A percentile compares a stretch with the other conserved stretches of the same genome.
phyloP scores from a whole-genome alignment of 1,284 basidiomycete genomes.

The Nidula niveotomentosa region DNA sequence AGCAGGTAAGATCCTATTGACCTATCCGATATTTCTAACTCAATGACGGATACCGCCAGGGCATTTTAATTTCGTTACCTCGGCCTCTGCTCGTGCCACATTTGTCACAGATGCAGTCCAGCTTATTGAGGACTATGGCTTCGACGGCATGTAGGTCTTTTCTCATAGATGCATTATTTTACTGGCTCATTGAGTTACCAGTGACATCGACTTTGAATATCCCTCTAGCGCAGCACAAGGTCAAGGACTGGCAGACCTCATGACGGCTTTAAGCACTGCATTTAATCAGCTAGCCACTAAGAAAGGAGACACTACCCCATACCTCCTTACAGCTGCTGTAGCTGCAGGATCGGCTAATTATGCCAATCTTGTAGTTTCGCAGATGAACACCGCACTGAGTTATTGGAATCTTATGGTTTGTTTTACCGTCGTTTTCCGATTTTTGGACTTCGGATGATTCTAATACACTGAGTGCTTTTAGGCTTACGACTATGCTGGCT shows the following conservation, averaged over 20 bases:
- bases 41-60: slow-evolving; percentile 23
- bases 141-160: slow-evolving; percentile 77
- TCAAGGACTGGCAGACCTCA: slow-evolving; percentile 57
- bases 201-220: slow-evolving; percentile 74
- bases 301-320: slow-evolving; percentile 63
- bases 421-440: neutral
- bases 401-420: slow-evolving; percentile 93
- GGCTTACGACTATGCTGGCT: slow-evolving; percentile 80
- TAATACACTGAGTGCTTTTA: slow-evolving; percentile 17
- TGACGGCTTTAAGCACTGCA: slow-evolving; percentile 54
- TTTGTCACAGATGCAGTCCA: slow-evolving; percentile 77
- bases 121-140: slow-evolving; percentile 82
- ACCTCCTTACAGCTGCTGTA: slow-evolving; percentile 58
- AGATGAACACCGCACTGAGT: slow-evolving; percentile 75
- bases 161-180: slow-evolving; percentile 1
- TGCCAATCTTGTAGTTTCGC: slow-evolving; percentile 59
- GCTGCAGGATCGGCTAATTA: slow-evolving; percentile 71
- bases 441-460: no score
- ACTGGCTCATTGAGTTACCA: slow-evolving; percentile 15
- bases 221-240: slow-evolving; percentile 50
- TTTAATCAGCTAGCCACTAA: slow-evolving; percentile 47
- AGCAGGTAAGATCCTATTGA: slow-evolving; percentile 27
- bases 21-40: no score
- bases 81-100: slow-evolving; percentile 51
- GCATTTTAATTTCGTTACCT: slow-evolving; percentile 65